Evolutionary conservation across 2,329 filamentous ascomycete species (phyloP).

Genomic region (Pseudogymnoascus sp.): DNA sequence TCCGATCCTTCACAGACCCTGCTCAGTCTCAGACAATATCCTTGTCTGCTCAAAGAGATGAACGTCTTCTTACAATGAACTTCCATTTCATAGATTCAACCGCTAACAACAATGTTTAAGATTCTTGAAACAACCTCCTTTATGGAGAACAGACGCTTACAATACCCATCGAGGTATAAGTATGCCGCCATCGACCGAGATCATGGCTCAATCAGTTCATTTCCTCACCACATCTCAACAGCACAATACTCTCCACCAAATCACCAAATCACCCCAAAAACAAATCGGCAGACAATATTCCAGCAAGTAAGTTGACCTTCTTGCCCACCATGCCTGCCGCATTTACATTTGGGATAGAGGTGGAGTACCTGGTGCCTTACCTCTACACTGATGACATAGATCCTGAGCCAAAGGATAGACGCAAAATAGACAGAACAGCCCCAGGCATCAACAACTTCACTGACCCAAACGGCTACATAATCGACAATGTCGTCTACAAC

Average conservation of each 20-base stretch:
- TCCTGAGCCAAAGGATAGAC: neutral
- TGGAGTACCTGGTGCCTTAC: neutral
- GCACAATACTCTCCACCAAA: neutral
- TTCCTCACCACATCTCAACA: neutral
- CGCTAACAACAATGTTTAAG: neutral
- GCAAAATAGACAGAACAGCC: neutral
- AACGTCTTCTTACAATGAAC: neutral
- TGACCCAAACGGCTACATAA: neutral
- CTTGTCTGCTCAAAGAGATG: neutral
- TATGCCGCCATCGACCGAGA: neutral
- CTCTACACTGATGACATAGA: neutral
- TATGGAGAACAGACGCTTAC: neutral
- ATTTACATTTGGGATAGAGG: conserved; percentile 2
- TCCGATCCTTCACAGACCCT: neutral
- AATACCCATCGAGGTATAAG: neutral
- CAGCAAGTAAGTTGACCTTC: conserved; percentile 1
- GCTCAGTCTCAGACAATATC: neutral
- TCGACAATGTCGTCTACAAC: neutral
- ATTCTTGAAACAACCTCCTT: neutral
- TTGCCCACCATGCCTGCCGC: neutral
- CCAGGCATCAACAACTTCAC: neutral
- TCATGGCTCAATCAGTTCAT: neutral
- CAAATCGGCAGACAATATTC: neutral
- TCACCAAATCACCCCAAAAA: neutral
- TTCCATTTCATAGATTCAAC: neutral